phyloP scores from a whole-genome alignment of 1,139 yeast genomes.

The Insectozyma bohioensis region DNA sequence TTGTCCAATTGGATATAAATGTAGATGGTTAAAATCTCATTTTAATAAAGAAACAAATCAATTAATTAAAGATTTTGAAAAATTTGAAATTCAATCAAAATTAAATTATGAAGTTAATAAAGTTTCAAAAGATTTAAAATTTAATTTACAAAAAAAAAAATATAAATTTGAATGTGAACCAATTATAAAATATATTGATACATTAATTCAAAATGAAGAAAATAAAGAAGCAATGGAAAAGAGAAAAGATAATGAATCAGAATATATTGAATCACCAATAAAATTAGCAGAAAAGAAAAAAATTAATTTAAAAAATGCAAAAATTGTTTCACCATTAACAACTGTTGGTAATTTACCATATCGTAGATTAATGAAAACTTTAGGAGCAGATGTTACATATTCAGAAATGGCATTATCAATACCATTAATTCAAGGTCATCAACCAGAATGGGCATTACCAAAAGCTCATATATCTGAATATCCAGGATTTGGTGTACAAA shows the following conservation, averaged over 20 bases:
- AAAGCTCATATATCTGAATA: constrained; percentile 81
- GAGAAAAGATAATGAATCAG: constrained; percentile 31
- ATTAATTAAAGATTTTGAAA: constrained; percentile 43
- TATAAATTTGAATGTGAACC: constrained; percentile 58
- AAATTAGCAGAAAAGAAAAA: constrained; percentile 78
- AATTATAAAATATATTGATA: constrained; percentile 56
- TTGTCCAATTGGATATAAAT: constrained; percentile 90
- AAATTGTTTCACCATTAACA: constrained; percentile 91
- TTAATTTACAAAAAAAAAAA: constrained; percentile 60
- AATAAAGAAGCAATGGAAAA: constrained; percentile 24
- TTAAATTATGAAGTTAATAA: constrained; percentile 65
- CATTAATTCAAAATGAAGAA: constrained; percentile 38
- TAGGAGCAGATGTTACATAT: constrained; percentile 93
- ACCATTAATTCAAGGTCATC: constrained; percentile 85
- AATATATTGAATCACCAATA: constrained; percentile 75
- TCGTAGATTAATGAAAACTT: constrained; percentile 84
- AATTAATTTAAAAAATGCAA: constrained; percentile 66
- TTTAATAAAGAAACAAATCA: constrained; percentile 47
- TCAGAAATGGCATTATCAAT: constrained; percentile 92
- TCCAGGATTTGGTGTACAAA: constrained; percentile 92
- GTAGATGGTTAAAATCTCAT: constrained; percentile 90
- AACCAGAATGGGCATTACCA: constrained; percentile 97
- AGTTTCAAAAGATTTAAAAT: constrained; percentile 52
- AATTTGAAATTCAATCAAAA: constrained; percentile 32
- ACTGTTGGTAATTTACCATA: constrained; percentile 97